These are phyloP conservation scores for Microbotryum violaceum DNA, from an alignment of 1,284 basidiomycete species.

Conservation along the genomic window DNA sequence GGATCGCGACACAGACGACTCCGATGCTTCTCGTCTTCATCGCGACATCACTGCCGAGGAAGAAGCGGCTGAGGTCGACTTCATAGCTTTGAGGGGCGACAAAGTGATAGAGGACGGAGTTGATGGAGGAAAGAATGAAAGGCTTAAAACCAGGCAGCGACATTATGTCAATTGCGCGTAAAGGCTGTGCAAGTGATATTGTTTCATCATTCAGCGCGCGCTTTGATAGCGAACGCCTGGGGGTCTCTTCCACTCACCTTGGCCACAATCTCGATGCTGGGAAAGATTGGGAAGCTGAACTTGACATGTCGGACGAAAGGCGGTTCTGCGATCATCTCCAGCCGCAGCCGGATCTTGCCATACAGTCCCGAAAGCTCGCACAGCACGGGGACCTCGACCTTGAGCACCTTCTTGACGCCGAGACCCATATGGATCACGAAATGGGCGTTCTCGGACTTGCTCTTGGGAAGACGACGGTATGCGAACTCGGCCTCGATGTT, in stretches of 20 bases:
- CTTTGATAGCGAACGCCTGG: background rate
- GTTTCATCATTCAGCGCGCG: too few species aligned
- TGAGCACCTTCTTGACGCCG: slow-evolving; percentile 2
- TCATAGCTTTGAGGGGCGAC: slow-evolving; percentile 4
- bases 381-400: slow-evolving; percentile 2
- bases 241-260: background rate
- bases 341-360: background rate
- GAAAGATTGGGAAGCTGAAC: slow-evolving; percentile 1
- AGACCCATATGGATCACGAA: slow-evolving; percentile 1
- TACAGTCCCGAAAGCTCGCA: background rate
- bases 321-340: slow-evolving; percentile 9
- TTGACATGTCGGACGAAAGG: slow-evolving; percentile 7
- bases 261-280: slow-evolving; percentile 3
- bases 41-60: slow-evolving; percentile 5
- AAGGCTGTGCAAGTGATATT: background rate
- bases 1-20: slow-evolving; percentile 15
- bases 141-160: background rate
- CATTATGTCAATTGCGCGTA: background rate
- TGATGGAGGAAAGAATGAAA: slow-evolving; percentile 1
- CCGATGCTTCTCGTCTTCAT: slow-evolving; percentile 11
- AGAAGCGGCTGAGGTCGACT: slow-evolving; percentile 3
- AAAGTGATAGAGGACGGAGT: slow-evolving; percentile 3
- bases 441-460: slow-evolving; percentile 1
- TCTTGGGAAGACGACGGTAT: background rate
- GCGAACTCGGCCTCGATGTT: slow-evolving; percentile 6